Base-by-base conservation (phyloP, 2,329 filamentous ascomycete species). In the Ophiostoma australiae region DNA sequence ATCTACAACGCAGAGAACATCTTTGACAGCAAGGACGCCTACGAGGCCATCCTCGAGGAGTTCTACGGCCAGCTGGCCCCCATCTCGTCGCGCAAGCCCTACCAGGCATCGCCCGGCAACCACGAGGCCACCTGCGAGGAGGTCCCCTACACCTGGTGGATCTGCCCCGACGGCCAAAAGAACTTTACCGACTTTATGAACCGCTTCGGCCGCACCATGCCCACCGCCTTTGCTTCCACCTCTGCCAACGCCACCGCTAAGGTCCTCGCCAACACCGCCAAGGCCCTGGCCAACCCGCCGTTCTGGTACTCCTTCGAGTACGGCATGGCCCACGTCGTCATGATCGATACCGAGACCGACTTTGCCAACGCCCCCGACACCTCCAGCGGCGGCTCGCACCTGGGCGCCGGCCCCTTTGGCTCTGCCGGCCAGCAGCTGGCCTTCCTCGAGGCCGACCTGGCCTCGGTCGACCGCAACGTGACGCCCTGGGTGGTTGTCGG, bases 1-100 rank as follows among this genome's bases (percentile, higher is more conserved):
- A 80, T 80, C 63, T 76, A 83, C 3, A 82, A 79, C 23, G 71
- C 79, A 0, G 78, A 81, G 48, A 86, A 86, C 76, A 72, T 84
- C 1, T 73, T 84, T 79, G 94, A 98, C 78, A 94, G 97, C 79
- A 85, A 97, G 61, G 93, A 97, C 78, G 98, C 94, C 0, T 98
- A 97, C 77, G 94, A 98, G 83, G 97, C 94, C 3, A 98, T 98
- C 74, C 85, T 98, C 69, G 94, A 94, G n/a, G 93, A 98, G 81
- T 98, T 88, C 76, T 88, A 86, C 78, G 78, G 80, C 69, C 84
- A 87, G 74, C 80, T 87, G 0, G 82, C 83, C 0, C 84, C 86
- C 4, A 83, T 89, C 68, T 76, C 86, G 1, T 81, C 79, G 23
- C 81, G 82, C 67, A 87, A 87, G 76, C 78, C 81, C 0, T 89